Evolutionary conservation across 2,329 filamentous ascomycete genomes (phyloP).

Genomic region (Ophiosphaerella korrae): DNA sequence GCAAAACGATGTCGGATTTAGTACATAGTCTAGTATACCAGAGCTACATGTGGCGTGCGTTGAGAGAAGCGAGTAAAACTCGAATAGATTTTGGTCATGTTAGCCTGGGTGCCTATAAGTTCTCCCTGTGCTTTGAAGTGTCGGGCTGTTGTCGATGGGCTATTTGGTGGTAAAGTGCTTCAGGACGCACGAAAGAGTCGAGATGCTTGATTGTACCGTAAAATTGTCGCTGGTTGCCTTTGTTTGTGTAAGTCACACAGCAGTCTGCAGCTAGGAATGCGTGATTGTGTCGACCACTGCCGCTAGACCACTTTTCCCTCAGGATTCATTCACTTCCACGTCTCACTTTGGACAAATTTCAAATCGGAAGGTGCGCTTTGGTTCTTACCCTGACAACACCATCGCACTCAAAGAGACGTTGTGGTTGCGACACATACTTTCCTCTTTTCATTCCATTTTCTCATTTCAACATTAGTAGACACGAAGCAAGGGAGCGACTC

Average conservation of each 20-base stretch:
- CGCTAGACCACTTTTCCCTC: too few relatives aligned
- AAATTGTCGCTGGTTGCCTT: too few relatives aligned
- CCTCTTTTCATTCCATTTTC: too few relatives aligned
- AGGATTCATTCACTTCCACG: not conserved
- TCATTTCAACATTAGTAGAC: too few relatives aligned
- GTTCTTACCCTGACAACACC: not conserved
- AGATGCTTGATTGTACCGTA: too few relatives aligned
- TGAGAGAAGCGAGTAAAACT: not conserved
- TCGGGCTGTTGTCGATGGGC: not conserved
- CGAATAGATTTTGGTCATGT: not conserved
- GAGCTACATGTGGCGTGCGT: not conserved
- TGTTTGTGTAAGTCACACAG: too few relatives aligned
- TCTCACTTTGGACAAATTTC: too few relatives aligned
- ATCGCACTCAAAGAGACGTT: not conserved
- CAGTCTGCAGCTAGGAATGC: too few relatives aligned
- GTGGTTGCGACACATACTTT: not conserved
- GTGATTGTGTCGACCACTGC: too few relatives aligned
- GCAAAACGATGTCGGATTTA: not conserved
- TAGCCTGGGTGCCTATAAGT: not conserved
- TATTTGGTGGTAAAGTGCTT: too few relatives aligned
- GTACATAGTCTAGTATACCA: conserved; percentile 1
- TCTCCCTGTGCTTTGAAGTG: not conserved
- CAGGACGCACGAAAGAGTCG: too few relatives aligned
- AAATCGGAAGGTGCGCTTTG: not conserved
- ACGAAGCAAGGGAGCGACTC: too few relatives aligned